Evolutionary conservation across 2,329 filamentous ascomycete genomes (phyloP).

Genomic region (Ophiobolus disseminans): DNA sequence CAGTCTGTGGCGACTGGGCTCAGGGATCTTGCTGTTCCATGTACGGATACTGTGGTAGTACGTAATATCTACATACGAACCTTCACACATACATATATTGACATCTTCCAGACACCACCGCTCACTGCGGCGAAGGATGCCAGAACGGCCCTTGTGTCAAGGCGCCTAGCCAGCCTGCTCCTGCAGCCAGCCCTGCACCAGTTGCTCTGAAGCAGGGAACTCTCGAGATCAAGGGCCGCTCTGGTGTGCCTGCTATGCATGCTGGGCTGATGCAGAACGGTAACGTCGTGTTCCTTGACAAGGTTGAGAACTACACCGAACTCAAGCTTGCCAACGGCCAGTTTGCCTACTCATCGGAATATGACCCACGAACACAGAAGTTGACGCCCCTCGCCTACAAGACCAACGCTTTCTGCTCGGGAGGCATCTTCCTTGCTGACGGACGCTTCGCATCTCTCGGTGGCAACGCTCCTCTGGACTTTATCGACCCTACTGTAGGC

Average conservation of each 20-base stretch:
- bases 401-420: constrained; percentile 69
- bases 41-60: constrained; percentile 65
- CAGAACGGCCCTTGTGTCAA: constrained; percentile 59
- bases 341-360: constrained; percentile 67
- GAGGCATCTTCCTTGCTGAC: constrained; percentile 65
- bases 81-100: too few species aligned
- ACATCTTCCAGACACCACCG: too few species aligned
- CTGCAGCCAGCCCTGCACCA: constrained; percentile 55
- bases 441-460: constrained; percentile 63
- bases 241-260: constrained; percentile 70
- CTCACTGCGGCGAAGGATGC: constrained; percentile 65
- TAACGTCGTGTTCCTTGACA: constrained; percentile 67
- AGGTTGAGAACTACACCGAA: constrained; percentile 68
- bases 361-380: constrained; percentile 60
- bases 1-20: constrained; percentile 61
- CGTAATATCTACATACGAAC: too few species aligned
- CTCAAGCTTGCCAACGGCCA: constrained; percentile 61
- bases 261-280: constrained; percentile 66
- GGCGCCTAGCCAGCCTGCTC: constrained; percentile 49
- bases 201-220: constrained; percentile 54
- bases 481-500: constrained; percentile 64
- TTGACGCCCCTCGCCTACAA: constrained; percentile 58
- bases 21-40: constrained; percentile 63
- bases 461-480: constrained; percentile 63
- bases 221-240: constrained; percentile 60